Percentiles rank a stretch among this genome's conserved stretches.
These are phyloP conservation scores for Mrakiaceae sp. DNA, from an alignment of 1,284 basidiomycete genomes.

Conservation along the genomic window DNA sequence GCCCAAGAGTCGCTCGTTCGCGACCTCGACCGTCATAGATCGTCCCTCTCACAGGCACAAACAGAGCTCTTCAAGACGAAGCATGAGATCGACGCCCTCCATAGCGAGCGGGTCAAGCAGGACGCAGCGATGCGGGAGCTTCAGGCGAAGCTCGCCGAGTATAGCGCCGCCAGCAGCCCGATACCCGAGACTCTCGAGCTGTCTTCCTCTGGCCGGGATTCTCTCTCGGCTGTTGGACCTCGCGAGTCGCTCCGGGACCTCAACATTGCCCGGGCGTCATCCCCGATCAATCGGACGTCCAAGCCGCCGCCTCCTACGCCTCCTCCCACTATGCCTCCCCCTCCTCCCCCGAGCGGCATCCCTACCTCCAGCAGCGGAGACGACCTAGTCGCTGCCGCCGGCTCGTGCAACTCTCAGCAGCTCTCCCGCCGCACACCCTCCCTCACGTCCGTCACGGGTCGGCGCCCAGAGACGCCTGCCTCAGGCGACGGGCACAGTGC, in stretches of 20 bases:
- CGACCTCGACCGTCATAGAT: constrained; percentile 64
- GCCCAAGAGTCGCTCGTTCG: constrained; percentile 53
- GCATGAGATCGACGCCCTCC: constrained; percentile 65
- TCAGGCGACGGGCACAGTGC: constrained; percentile 3
- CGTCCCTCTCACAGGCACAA: constrained; percentile 59
- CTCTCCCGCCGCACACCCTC: background rate
- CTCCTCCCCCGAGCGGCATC: constrained; percentile 51
- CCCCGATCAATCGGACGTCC: background rate
- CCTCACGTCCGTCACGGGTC: background rate
- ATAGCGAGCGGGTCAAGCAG: constrained; percentile 56
- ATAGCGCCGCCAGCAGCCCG: constrained; percentile 13
- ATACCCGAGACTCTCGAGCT: background rate
- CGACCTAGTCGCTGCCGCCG: background rate
- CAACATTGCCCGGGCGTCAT: background rate
- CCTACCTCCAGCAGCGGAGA: constrained; percentile 18
- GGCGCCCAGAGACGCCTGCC: background rate
- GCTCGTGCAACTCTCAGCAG: background rate
- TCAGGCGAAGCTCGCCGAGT: constrained; percentile 49
- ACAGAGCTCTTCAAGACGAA: constrained; percentile 51
- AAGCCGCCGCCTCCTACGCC: constrained; percentile 43
- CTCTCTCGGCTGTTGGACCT: background rate
- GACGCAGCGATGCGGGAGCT: constrained; percentile 58
- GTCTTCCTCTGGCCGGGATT: background rate
- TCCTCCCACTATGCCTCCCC: constrained; percentile 75
- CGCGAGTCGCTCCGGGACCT: constrained; percentile 1